Evolutionary conservation across 345 rosid genomes (phyloP).

Genomic region (Aurinia saxatilis): DNA sequence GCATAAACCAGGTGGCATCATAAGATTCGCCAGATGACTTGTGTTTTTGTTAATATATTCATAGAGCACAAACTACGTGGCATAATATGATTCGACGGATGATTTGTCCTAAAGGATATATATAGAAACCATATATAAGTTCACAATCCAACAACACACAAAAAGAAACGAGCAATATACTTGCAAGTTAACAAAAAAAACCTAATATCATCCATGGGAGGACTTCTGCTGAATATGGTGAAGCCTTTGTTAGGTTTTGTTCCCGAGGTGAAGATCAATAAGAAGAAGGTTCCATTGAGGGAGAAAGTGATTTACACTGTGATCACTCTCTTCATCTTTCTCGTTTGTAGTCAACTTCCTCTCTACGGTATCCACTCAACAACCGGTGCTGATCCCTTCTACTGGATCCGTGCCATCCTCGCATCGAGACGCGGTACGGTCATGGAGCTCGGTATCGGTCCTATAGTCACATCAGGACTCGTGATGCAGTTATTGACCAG

Average conservation of each 20-base stretch:
- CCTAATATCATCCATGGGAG: slow-evolving; percentile 17
- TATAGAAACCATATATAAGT: too few species aligned
- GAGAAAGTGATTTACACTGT: slow-evolving; percentile 41
- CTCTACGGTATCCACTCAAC: slow-evolving; percentile 54
- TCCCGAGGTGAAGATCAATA: slow-evolving; percentile 35
- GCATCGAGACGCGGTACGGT: slow-evolving; percentile 53
- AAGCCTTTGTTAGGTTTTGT: slow-evolving; percentile 41
- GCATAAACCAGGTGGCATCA: too few species aligned
- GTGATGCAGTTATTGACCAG: slow-evolving; percentile 52
- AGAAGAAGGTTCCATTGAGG: slow-evolving; percentile 39
- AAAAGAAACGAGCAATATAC: not conserved
- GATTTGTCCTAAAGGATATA: too few species aligned
- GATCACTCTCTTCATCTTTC: slow-evolving; percentile 37
- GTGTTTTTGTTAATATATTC: too few species aligned
- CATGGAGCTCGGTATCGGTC: slow-evolving; percentile 56
- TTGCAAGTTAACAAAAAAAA: not conserved
- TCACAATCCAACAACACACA: too few species aligned
- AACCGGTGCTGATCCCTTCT: slow-evolving; percentile 45
- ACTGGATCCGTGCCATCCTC: slow-evolving; percentile 56
- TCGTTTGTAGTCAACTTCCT: slow-evolving; percentile 51
- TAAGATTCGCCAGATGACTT: too few species aligned
- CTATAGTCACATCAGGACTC: slow-evolving; percentile 48
- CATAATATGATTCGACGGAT: too few species aligned
- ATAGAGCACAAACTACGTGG: too few species aligned
- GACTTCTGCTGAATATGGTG: slow-evolving; percentile 33